Conservation (phyloP, 2,329 filamentous ascomycete species). For the Fusarium duplospermum region DNA sequence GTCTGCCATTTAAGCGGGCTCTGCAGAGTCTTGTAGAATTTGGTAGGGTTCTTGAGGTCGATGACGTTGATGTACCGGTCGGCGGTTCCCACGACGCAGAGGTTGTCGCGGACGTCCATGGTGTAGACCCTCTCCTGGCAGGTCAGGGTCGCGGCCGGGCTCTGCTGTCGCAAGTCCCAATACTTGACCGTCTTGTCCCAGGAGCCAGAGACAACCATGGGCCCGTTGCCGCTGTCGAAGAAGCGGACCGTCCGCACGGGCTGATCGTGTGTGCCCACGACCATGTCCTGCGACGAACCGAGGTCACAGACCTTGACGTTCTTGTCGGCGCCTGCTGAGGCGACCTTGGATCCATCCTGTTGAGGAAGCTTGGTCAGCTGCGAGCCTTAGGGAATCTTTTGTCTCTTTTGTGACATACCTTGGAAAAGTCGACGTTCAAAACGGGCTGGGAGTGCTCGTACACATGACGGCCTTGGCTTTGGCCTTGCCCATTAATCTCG, state of each 20-base stretch:
- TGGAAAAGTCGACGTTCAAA: conserved; percentile 87
- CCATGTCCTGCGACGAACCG: conserved; percentile 70
- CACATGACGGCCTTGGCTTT: conserved; percentile 84
- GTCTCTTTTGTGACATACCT: conserved; percentile 65
- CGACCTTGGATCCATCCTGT: conserved; percentile 94
- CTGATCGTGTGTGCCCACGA: conserved; percentile 87
- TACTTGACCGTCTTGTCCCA: conserved; percentile 94
- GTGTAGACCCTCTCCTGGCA: conserved; percentile 87
- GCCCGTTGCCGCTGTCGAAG: conserved; percentile 76
- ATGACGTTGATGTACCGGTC: conserved; percentile 97
- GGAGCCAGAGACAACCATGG: conserved; percentile 91
- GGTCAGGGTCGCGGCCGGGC: conserved; percentile 72
- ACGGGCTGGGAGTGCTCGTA: conserved; percentile 91
- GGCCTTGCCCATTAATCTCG: conserved; percentile 80
- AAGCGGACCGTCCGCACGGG: conserved; percentile 83
- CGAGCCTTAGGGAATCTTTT: not conserved
- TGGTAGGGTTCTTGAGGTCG: conserved; percentile 86
- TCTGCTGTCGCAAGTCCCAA: conserved; percentile 80
- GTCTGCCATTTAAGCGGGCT: conserved; percentile 99
- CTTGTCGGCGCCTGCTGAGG: conserved; percentile 91
- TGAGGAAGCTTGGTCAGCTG: conserved; percentile 17
- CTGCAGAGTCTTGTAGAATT: conserved; percentile 96
- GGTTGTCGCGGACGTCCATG: conserved; percentile 89
- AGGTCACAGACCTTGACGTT: conserved; percentile 90
- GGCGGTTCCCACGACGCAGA: conserved; percentile 92